Base-by-base conservation (phyloP, 257 asterid genomes). In the Lycium barbarum region DNA sequence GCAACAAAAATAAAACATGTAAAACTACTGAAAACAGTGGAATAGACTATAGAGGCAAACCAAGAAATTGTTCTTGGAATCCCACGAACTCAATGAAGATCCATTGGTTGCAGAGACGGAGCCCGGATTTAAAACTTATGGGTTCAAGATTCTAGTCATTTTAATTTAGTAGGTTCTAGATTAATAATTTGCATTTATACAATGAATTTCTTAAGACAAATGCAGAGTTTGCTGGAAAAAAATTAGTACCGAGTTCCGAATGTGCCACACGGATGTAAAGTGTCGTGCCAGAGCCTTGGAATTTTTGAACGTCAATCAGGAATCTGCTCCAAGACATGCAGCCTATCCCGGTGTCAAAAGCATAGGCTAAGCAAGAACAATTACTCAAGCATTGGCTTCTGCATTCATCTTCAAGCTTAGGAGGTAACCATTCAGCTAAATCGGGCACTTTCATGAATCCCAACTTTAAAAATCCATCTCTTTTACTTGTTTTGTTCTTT, bases 301-400 rank as follows among this genome's bases (percentile, higher is more conserved):
- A 89, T 76, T 86, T 45, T 83, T 90, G 96, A 76, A 88, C n/a
- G 26, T 91, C 94, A 12, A 91, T 83, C 86, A 92, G 82, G 18
- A 2, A 71, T 55, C 81, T 58, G 0, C 85, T 83, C 96, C 96
- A 91, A 1, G 87, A 76, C 94, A 93, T 87, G 78, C 93, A 93
- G 5, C 93, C 93, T 9, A 91, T 82, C 3, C 18, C 73, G 3
- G 84, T 5, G 40, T 87, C 89, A 33, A 70, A 76, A 8, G 93
- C 89, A 80, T 90, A 93, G 18, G 93, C 91, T 7, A 89, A 35
- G 89, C 93, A 93, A 14, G 96, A 91, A 85, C 94, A 93, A 47
- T 89, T 88, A 61, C 84, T 57, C 45, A 58, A 81, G 84, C 95
- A 93, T 17, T 63, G 71, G 2, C 4, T 73, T 83, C 63, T 61